Conservation (phyloP, 192 early-diverging fungal genomes). For the Gigaspora rosea region DNA sequence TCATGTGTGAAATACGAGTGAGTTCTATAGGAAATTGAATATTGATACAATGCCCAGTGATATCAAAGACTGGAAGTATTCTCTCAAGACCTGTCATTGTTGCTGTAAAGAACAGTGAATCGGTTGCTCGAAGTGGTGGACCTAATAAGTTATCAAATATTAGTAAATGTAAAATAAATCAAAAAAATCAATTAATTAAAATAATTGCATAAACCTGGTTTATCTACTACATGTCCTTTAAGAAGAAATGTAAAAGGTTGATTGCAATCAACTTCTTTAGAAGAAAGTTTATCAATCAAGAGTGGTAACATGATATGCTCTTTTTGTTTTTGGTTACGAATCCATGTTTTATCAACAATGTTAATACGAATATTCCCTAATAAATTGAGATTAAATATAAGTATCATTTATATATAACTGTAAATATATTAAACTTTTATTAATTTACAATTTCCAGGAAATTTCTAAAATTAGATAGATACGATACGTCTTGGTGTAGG, state of each 20-base stretch:
- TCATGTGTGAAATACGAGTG: constrained; percentile 28
- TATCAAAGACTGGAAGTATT: constrained; percentile 19
- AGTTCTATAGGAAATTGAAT: constrained; percentile 30
- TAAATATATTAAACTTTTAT: neutral
- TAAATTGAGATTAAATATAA: constrained; percentile 18
- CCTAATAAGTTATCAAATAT: constrained; percentile 11
- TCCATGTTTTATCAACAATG: constrained; percentile 17
- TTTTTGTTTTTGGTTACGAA: constrained; percentile 1
- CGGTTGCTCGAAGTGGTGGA: constrained; percentile 23
- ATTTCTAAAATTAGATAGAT: constrained; percentile 14
- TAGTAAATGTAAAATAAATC: too few species aligned
- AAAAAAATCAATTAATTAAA: too few species aligned
- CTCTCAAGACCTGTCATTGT: constrained; percentile 26
- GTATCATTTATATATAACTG: neutral
- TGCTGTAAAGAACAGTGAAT: constrained; percentile 13
- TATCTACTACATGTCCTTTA: constrained; percentile 14
- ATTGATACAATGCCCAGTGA: constrained; percentile 13
- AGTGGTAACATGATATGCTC: neutral
- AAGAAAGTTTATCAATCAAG: neutral
- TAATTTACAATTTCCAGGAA: neutral
- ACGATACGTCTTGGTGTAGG: constrained; percentile 30
- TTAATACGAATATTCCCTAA: constrained; percentile 25
- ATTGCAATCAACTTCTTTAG: constrained; percentile 7
- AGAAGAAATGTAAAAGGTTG: constrained; percentile 24
- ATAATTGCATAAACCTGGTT: neutral